Conservation (phyloP, 352 stramenopile species). For the Pythium graminicola region DNA sequence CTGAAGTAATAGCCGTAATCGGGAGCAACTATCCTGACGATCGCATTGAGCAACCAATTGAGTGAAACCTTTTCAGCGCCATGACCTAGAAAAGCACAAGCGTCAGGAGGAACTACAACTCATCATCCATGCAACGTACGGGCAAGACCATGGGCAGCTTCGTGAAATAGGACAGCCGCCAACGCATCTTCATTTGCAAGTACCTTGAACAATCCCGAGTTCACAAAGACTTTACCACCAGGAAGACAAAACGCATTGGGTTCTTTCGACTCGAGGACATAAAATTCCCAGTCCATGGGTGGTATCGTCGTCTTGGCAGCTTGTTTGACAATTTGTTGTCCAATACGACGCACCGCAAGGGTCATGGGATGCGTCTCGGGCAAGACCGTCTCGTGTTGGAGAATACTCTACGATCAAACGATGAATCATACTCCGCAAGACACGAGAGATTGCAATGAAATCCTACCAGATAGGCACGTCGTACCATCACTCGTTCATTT, state of each 20-base stretch:
- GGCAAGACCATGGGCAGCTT: constrained; percentile 59
- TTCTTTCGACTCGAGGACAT: constrained; percentile 56
- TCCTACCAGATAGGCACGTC: constrained; percentile 36
- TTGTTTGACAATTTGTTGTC: constrained; percentile 41
- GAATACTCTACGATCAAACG: constrained; percentile 25
- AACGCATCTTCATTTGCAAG: constrained; percentile 54
- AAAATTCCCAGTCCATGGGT: constrained; percentile 65
- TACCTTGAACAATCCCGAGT: constrained; percentile 66
- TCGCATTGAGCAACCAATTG: constrained; percentile 46
- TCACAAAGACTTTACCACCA: constrained; percentile 69
- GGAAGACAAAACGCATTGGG: constrained; percentile 72
- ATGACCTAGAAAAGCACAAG: constrained; percentile 38
- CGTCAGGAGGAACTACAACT: too few relatives aligned
- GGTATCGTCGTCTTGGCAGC: constrained; percentile 19
- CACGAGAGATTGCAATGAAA: too few relatives aligned
- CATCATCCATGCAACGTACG: too few relatives aligned
- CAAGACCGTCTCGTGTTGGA: constrained; percentile 37
- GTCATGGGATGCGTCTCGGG: constrained; percentile 51
- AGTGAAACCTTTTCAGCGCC: constrained; percentile 68
- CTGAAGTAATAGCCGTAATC: constrained; percentile 55
- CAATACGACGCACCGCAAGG: constrained; percentile 47
- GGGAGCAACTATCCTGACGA: constrained; percentile 43
- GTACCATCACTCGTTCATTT: constrained; percentile 42
- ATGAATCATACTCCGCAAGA: neutral
- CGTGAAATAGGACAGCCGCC: constrained; percentile 64